These are phyloP conservation scores for Pittosporum tobira DNA, from an alignment of 129 eudicot species.

Conservation along the genomic window DNA sequence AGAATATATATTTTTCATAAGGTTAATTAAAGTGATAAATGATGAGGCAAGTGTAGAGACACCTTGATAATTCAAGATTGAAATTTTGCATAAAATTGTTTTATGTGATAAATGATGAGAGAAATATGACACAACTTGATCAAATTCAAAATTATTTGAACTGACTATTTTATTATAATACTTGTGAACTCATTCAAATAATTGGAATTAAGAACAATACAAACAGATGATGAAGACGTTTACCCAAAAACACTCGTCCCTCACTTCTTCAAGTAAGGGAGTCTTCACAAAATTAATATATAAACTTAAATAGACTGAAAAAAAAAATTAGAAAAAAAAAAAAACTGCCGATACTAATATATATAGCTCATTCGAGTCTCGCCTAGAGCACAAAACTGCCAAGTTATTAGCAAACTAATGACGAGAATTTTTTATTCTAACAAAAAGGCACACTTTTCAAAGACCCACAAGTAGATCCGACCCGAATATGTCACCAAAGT, in stretches of 20 bases:
- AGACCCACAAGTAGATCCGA: conserved; percentile 75
- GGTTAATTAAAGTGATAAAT: too few species aligned
- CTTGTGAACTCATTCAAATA: too few species aligned
- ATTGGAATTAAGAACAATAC: background rate
- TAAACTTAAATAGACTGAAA: background rate
- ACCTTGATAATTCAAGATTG: too few species aligned
- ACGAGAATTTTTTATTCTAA: conserved; percentile 17
- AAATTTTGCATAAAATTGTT: too few species aligned
- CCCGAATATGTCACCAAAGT: conserved; percentile 76
- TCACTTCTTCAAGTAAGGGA: background rate
- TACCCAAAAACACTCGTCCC: conserved; percentile 1
- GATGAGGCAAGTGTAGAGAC: too few species aligned
- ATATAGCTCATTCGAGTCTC: conserved; percentile 21
- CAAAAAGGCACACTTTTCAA: conserved; percentile 21
- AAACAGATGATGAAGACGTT: background rate
- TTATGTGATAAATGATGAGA: too few species aligned
- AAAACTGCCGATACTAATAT: conserved; percentile 1
- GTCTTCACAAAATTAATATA: conserved; percentile 5
- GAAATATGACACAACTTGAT: too few species aligned
- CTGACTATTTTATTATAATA: too few species aligned
- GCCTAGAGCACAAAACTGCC: conserved; percentile 31
- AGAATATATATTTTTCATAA: too few species aligned
- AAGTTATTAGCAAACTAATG: conserved; percentile 10
- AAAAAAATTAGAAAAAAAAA: conserved; percentile 3
- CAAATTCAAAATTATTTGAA: too few species aligned